phyloP scores from a whole-genome alignment of 2,329 filamentous ascomycete genomes.

The Penicillium sp. region DNA sequence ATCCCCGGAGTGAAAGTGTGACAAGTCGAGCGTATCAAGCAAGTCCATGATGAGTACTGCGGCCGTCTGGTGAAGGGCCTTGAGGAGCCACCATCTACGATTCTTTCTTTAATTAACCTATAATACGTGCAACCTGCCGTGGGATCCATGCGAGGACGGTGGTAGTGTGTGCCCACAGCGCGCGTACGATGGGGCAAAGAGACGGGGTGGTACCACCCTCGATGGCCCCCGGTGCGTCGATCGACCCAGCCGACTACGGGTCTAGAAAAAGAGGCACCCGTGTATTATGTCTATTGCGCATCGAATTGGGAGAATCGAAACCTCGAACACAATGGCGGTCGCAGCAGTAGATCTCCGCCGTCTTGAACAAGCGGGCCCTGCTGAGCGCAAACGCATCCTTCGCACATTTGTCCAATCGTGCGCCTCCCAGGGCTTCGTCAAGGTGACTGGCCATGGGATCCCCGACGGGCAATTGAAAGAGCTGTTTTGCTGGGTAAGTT shows the following conservation, averaged over 20 bases:
- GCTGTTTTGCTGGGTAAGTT: neutral
- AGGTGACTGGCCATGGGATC: neutral
- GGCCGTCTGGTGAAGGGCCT: neutral
- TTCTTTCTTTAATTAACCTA: neutral
- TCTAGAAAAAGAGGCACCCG: neutral
- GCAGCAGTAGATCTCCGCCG: neutral
- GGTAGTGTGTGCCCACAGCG: neutral
- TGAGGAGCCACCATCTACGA: neutral
- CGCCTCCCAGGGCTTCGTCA: neutral
- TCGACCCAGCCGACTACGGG: neutral
- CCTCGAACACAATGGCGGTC: neutral
- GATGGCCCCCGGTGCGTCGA: neutral
- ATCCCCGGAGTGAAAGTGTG: neutral
- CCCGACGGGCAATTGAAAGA: neutral
- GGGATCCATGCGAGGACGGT: neutral
- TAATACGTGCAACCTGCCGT: neutral
- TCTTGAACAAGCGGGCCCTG: neutral
- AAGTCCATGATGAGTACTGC: neutral
- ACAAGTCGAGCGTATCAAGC: neutral
- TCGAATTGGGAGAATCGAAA: neutral
- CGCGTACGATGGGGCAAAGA: neutral
- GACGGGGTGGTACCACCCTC: neutral
- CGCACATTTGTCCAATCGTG: neutral
- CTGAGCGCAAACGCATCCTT: neutral
- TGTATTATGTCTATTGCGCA: neutral